phyloP scores from a whole-genome alignment of 352 stramenopile genomes.

The Phytophthora vignae region DNA sequence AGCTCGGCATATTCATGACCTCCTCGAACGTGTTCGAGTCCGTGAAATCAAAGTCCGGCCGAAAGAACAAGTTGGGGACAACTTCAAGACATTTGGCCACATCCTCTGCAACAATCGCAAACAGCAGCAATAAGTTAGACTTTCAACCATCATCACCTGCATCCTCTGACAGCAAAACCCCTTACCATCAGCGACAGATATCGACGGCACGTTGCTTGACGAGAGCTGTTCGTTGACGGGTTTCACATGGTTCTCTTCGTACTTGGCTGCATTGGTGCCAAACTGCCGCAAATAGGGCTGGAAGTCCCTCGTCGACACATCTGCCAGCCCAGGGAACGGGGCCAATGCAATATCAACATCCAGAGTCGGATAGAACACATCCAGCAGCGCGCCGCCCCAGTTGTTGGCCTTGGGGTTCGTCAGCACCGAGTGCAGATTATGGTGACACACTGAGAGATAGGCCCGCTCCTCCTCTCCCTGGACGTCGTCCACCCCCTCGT shows the following conservation, averaged over 20 bases:
- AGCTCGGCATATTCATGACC: conserved; percentile 76
- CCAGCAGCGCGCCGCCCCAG: conserved; percentile 75
- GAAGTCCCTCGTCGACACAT: conserved; percentile 75
- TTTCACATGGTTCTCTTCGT: conserved; percentile 81
- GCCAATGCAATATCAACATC: conserved; percentile 75
- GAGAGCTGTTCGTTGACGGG: conserved; percentile 85
- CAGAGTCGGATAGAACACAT: conserved; percentile 76
- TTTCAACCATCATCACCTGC: no score
- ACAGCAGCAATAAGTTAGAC: no score
- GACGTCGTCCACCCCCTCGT: conserved; percentile 25
- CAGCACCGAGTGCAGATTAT: conserved; percentile 89
- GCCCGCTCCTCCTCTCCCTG: conserved; percentile 71
- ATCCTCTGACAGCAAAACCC: not conserved
- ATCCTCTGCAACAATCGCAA: conserved; percentile 60
- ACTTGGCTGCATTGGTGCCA: conserved; percentile 66
- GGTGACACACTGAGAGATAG: conserved; percentile 72
- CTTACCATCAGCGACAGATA: conserved; percentile 79
- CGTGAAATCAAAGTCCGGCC: conserved; percentile 76
- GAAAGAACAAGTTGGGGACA: conserved; percentile 87
- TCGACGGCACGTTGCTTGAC: conserved; percentile 83
- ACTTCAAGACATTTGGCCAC: conserved; percentile 79
- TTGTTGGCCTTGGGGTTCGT: conserved; percentile 78
- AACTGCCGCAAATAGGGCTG: conserved; percentile 81
- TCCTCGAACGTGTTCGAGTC: conserved; percentile 83
- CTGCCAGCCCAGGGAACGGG: conserved; percentile 68